phyloP scores from a whole-genome alignment of 306 rosid species.

The Rosa persica region DNA sequence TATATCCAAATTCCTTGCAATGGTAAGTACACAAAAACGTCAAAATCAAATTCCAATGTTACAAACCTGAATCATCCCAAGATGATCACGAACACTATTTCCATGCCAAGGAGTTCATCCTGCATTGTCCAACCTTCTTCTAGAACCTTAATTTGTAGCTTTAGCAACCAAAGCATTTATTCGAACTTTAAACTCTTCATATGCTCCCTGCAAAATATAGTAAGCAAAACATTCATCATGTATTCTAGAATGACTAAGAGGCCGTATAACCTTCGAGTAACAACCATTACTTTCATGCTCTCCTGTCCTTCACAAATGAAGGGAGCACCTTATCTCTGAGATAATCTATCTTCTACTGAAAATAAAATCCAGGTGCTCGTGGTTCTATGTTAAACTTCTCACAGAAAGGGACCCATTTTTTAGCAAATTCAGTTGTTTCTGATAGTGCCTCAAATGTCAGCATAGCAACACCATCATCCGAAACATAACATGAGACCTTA shows the following conservation, averaged over 20 bases:
- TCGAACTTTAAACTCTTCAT: constrained; percentile 65
- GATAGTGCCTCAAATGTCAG: constrained; percentile 64
- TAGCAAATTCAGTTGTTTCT: constrained; percentile 71
- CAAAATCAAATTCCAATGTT: background rate
- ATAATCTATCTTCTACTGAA: constrained; percentile 55
- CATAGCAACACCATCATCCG: constrained; percentile 74
- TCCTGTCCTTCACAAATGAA: constrained; percentile 62
- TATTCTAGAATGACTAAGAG: background rate
- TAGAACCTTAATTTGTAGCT: constrained; percentile 60
- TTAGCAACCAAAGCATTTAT: constrained; percentile 66
- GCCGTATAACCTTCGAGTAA: constrained; percentile 4
- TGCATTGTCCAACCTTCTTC: constrained; percentile 83
- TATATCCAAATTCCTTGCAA: constrained; percentile 15
- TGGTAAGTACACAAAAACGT: background rate
- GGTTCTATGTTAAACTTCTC: constrained; percentile 67
- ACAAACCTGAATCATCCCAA: constrained; percentile 72
- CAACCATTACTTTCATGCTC: constrained; percentile 62
- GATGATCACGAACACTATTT: constrained; percentile 54
- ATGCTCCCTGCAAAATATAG: constrained; percentile 53
- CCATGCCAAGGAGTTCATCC: constrained; percentile 80
- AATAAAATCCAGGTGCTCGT: constrained; percentile 70
- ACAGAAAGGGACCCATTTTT: constrained; percentile 73
- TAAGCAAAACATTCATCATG: background rate
- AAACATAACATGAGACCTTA: constrained; percentile 66
- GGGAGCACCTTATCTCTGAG: constrained; percentile 55